These are phyloP conservation scores for Fusarium xylarioides DNA, from an alignment of 2,329 filamentous ascomycete genomes.

Conservation along the genomic window DNA sequence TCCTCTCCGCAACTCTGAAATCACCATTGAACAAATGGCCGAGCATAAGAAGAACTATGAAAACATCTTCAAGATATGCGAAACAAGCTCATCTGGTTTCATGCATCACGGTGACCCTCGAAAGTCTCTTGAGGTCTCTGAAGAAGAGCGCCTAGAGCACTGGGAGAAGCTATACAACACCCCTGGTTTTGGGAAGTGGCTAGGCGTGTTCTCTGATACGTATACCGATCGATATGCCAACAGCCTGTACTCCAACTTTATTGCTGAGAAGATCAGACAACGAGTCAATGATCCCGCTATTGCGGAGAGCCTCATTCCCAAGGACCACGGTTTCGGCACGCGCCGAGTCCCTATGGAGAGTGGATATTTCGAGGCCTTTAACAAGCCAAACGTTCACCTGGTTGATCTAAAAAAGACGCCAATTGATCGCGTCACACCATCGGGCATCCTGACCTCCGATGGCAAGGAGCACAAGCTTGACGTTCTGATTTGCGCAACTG, in stretches of 20 bases:
- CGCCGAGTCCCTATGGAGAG: slow-evolving; percentile 28
- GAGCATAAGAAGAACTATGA: slow-evolving; percentile 25
- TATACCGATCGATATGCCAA: slow-evolving; percentile 29
- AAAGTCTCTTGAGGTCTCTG: slow-evolving; percentile 14
- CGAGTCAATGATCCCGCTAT: slow-evolving; percentile 6
- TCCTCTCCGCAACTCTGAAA: slow-evolving; percentile 32
- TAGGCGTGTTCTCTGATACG: slow-evolving; percentile 27
- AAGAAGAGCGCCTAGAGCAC: slow-evolving; percentile 5
- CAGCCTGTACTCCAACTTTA: slow-evolving; percentile 25
- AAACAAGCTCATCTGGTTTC: slow-evolving; percentile 14
- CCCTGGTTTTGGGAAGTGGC: slow-evolving; percentile 29
- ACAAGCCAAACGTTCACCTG: slow-evolving; percentile 24
- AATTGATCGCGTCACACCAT: neutral
- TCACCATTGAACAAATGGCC: slow-evolving; percentile 18
- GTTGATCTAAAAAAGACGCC: slow-evolving; percentile 23
- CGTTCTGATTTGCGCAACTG: slow-evolving; percentile 30
- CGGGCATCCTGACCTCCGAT: slow-evolving; percentile 14
- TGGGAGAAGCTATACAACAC: slow-evolving; percentile 25
- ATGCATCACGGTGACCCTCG: slow-evolving; percentile 28
- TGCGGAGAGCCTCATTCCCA: slow-evolving; percentile 16
- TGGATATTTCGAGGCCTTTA: slow-evolving; percentile 32
- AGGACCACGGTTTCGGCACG: slow-evolving; percentile 27
- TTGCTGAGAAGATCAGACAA: slow-evolving; percentile 24
- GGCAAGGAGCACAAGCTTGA: slow-evolving; percentile 19
- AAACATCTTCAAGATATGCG: slow-evolving; percentile 15